Percentiles rank a stretch among this genome's conserved stretches.
phyloP scores from a whole-genome alignment of 495 filamentous ascomycete species.

The Penicillium canescens region DNA sequence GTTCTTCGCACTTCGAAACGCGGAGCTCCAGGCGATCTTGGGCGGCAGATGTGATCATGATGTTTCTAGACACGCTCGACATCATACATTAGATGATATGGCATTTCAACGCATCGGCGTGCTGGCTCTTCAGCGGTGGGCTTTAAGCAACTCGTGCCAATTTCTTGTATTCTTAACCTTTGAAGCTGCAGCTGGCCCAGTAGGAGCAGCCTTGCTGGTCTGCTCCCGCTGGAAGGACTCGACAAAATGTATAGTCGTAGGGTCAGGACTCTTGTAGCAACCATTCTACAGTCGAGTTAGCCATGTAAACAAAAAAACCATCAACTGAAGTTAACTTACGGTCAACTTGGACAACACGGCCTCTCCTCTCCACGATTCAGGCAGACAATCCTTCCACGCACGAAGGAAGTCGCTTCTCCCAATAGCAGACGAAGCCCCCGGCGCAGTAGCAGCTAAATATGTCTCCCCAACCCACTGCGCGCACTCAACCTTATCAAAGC shows the following conservation, averaged over 20 bases:
- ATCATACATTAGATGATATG: slow-evolving; percentile 16
- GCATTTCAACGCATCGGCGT: slow-evolving; percentile 16
- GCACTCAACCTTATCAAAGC: slow-evolving; percentile 45
- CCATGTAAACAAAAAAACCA: not conserved
- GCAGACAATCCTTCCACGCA: slow-evolving; percentile 58
- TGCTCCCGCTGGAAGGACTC: slow-evolving; percentile 36
- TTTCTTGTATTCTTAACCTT: slow-evolving; percentile 63
- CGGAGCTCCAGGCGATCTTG: slow-evolving; percentile 3
- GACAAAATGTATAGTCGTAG: slow-evolving; percentile 41
- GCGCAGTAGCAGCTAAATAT: slow-evolving; percentile 51
- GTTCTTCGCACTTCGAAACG: slow-evolving; percentile 1
- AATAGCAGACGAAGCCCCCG: slow-evolving; percentile 31
- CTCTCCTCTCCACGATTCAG: slow-evolving; percentile 57
- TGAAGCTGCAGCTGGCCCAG: slow-evolving; percentile 33
- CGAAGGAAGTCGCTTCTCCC: slow-evolving; percentile 50
- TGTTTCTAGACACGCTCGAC: slow-evolving; percentile 20
- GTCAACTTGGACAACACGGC: slow-evolving; percentile 48
- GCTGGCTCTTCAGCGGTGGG: slow-evolving; percentile 27
- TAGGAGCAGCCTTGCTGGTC: slow-evolving; percentile 28
- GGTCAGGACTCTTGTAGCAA: slow-evolving; percentile 39
- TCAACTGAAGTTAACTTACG: slow-evolving; percentile 23
- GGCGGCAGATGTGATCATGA: slow-evolving; percentile 20
- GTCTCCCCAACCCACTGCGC: slow-evolving; percentile 53
- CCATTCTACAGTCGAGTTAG: slow-evolving; percentile 25
- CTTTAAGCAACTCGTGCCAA: slow-evolving; percentile 86